Evolutionary conservation across 2,329 filamentous ascomycete genomes (phyloP).

Genomic region (Lasiodiplodia gonubiensis): DNA sequence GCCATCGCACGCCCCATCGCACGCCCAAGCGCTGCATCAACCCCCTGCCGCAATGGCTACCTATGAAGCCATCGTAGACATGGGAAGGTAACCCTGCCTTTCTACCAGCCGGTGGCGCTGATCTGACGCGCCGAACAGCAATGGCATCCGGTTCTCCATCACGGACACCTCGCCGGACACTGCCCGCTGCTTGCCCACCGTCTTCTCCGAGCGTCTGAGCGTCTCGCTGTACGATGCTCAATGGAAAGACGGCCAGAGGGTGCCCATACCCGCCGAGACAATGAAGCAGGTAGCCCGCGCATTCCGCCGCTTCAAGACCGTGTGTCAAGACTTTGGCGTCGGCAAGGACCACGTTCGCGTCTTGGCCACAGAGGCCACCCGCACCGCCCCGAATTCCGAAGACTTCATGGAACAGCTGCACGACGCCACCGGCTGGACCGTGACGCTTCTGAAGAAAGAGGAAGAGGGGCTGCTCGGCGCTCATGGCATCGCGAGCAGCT

Average conservation of each 20-base stretch:
- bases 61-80: constrained; percentile 32
- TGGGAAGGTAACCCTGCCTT: constrained; percentile 30
- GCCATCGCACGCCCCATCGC: too few species aligned
- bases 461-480: constrained; percentile 85
- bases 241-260: constrained; percentile 49
- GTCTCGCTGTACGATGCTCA: constrained; percentile 89
- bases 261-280: constrained; percentile 63
- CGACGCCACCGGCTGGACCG: constrained; percentile 67
- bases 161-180: constrained; percentile 75
- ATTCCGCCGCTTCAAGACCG: constrained; percentile 72
- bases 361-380: constrained; percentile 87
- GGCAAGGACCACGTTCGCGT: constrained; percentile 69
- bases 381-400: constrained; percentile 75
- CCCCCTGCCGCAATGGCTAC: not conserved
- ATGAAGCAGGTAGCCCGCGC: constrained; percentile 71
- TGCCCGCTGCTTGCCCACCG: constrained; percentile 73
- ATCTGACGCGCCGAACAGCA: constrained; percentile 57
- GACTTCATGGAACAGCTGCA: constrained; percentile 71
- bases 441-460: constrained; percentile 75
- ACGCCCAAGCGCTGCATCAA: too few species aligned
- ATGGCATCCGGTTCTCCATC: constrained; percentile 92
- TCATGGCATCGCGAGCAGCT: constrained; percentile 79
- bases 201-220: constrained; percentile 77
- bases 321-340: constrained; percentile 74
- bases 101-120: not conserved